These are phyloP conservation scores for Dactylella cylindrospora DNA, from an alignment of 2,329 filamentous ascomycete species.

Conservation along the genomic window DNA sequence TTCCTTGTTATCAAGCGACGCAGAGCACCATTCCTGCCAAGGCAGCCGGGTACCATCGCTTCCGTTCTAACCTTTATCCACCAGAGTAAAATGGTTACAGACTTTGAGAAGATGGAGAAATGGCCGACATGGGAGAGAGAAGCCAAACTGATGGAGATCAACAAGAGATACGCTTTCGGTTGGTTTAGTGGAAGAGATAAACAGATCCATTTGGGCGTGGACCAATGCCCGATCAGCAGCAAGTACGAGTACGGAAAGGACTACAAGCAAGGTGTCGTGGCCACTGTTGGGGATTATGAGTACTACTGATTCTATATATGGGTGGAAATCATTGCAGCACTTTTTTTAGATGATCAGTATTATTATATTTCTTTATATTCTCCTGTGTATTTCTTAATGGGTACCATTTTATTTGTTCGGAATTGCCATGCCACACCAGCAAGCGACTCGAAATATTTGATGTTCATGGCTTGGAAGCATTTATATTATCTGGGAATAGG, in stretches of 20 bases:
- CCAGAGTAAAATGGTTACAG: conserved; percentile 75
- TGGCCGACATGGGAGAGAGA: conserved; percentile 65
- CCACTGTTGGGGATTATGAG: conserved; percentile 31
- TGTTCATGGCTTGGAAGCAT: too few relatives aligned
- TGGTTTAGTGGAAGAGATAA: conserved; percentile 76
- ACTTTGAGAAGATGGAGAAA: conserved; percentile 71
- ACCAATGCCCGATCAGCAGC: conserved; percentile 55
- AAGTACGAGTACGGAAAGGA: conserved; percentile 38
- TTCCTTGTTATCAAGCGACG: conserved; percentile 64
- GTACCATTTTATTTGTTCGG: too few relatives aligned
- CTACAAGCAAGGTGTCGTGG: conserved; percentile 41
- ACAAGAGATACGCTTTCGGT: conserved; percentile 71
- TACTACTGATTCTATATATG: conserved; percentile 39
- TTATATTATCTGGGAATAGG: too few relatives aligned
- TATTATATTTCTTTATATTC: neutral
- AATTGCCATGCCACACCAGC: too few relatives aligned
- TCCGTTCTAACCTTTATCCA: conserved; percentile 75
- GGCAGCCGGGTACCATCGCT: conserved; percentile 76
- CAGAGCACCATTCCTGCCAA: conserved; percentile 70
- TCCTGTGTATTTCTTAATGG: too few relatives aligned
- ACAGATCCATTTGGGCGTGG: conserved; percentile 72
- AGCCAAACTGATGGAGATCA: conserved; percentile 60
- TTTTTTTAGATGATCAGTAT: too few relatives aligned
- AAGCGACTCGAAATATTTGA: too few relatives aligned
- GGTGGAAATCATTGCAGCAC: too few relatives aligned